Percentiles rank a stretch among this genome's conserved stretches.
Conservation (phyloP, 192 early-diverging fungal species). For the Backusella luteola region DNA sequence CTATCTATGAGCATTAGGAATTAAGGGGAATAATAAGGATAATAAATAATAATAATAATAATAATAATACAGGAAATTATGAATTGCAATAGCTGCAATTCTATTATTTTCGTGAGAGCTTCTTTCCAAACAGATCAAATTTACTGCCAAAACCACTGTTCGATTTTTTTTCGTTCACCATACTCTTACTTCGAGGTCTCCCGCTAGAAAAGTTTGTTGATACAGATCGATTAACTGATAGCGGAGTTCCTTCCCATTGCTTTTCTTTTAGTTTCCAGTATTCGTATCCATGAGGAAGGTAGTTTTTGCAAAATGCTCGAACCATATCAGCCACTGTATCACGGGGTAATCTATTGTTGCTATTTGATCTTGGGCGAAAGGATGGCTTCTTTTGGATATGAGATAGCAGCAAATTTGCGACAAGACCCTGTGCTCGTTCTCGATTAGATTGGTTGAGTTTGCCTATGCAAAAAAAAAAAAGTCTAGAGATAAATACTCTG, state of each 20-base stretch:
- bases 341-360: not conserved
- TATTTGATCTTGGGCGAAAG: not conserved
- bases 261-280: not conserved
- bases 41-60: not conserved
- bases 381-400: conserved; percentile 2
- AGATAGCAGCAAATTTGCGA: not conserved
- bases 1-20: not conserved
- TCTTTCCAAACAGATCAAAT: not conserved
- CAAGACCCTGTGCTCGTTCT: conserved; percentile 10
- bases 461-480: not conserved
- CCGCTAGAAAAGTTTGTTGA: not conserved
- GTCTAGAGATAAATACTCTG: not conserved
- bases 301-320: not conserved
- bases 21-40: not conserved
- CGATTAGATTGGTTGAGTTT: not conserved
- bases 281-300: not conserved
- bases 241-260: not conserved
- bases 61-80: not conserved
- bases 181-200: not conserved
- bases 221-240: not conserved
- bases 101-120: not conserved
- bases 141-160: not conserved
- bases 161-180: conserved; percentile 3
- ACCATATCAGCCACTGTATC: not conserved
- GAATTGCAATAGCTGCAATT: not conserved